Evolutionary conservation across 2,329 filamentous ascomycete species (phyloP).

Genomic region (Fusarium nurragi): DNA sequence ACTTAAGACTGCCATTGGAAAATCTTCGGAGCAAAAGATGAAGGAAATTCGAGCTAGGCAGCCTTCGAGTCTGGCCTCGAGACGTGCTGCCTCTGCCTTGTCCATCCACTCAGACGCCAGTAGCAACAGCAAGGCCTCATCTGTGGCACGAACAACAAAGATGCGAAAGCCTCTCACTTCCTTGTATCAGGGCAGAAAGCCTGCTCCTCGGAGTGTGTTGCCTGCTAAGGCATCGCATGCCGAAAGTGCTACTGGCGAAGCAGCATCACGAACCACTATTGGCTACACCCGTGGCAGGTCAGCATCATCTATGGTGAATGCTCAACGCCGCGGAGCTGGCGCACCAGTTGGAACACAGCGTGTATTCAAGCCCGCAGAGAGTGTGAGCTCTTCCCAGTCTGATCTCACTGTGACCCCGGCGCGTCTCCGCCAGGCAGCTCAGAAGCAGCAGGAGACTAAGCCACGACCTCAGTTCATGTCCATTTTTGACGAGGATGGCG

Average conservation of each 20-base stretch:
- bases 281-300: slow-evolving; percentile 84
- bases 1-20: slow-evolving; percentile 3
- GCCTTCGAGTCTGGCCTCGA: slow-evolving; percentile 52
- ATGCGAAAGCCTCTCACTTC: slow-evolving; percentile 45
- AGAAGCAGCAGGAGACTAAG: slow-evolving; percentile 39
- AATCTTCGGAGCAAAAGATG: not conserved
- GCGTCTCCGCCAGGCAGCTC: slow-evolving; percentile 42
- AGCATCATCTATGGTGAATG: slow-evolving; percentile 58
- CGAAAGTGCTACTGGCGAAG: slow-evolving; percentile 69
- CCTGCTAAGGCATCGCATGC: slow-evolving; percentile 60
- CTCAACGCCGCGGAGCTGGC: slow-evolving; percentile 28
- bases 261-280: slow-evolving; percentile 80
- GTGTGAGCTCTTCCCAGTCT: slow-evolving; percentile 22
- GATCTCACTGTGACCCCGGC: slow-evolving; percentile 61
- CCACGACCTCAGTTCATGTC: slow-evolving; percentile 63
- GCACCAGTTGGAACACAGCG: slow-evolving; percentile 25
- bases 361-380: slow-evolving; percentile 26
- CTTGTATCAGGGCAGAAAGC: slow-evolving; percentile 45
- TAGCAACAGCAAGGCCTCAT: slow-evolving; percentile 15
- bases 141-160: slow-evolving; percentile 24
- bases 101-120: slow-evolving; percentile 51
- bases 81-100: slow-evolving; percentile 63
- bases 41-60: slow-evolving; percentile 31
- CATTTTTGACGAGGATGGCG: slow-evolving; percentile 65
- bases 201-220: slow-evolving; percentile 50